Conservation (phyloP, 805 yeast species). For the Candida tibetensis region DNA sequence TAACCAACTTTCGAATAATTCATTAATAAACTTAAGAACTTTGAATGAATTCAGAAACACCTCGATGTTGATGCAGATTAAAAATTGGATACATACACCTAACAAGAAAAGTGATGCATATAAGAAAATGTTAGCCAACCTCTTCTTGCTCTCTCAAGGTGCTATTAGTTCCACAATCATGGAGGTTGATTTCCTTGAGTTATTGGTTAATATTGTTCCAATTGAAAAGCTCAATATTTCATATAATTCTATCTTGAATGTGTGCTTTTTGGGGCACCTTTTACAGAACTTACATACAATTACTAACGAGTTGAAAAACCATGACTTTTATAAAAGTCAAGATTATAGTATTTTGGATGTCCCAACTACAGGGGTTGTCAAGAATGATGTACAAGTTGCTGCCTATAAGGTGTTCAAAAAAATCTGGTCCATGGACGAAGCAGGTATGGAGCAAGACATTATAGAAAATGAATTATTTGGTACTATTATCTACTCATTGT, state of each 20-base stretch:
- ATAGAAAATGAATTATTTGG: slow-evolving; percentile 29
- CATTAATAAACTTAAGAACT: slow-evolving; percentile 56
- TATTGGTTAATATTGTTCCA: slow-evolving; percentile 50
- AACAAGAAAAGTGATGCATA: slow-evolving; percentile 28
- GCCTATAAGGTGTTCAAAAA: slow-evolving; percentile 20
- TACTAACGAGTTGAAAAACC: slow-evolving; percentile 24
- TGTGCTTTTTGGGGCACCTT: slow-evolving; percentile 52
- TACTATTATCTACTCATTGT: slow-evolving; percentile 47
- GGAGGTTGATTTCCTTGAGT: slow-evolving; percentile 51
- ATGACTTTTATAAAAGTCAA: slow-evolving; percentile 21
- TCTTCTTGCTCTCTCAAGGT: slow-evolving; percentile 33
- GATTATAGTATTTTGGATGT: slow-evolving; percentile 34
- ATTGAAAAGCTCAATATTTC: slow-evolving; percentile 42
- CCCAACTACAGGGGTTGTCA: slow-evolving; percentile 28
- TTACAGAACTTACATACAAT: slow-evolving; percentile 42
- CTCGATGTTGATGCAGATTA: slow-evolving; percentile 31
- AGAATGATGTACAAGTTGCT: slow-evolving; percentile 19
- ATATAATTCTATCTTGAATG: slow-evolving; percentile 46
- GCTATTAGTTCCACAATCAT: slow-evolving; percentile 33
- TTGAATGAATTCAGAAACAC: slow-evolving; percentile 38
- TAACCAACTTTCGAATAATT: slow-evolving; percentile 60
- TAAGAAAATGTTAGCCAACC: slow-evolving; percentile 30
- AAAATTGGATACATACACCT: slow-evolving; percentile 33
- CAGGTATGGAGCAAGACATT: slow-evolving; percentile 13
- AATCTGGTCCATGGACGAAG: slow-evolving; percentile 3